Evolutionary conservation across 2,329 filamentous ascomycete genomes (phyloP), one percentile per base, ranked within the genome.

Genomic region (Erysiphe neolycopersici): DNA sequence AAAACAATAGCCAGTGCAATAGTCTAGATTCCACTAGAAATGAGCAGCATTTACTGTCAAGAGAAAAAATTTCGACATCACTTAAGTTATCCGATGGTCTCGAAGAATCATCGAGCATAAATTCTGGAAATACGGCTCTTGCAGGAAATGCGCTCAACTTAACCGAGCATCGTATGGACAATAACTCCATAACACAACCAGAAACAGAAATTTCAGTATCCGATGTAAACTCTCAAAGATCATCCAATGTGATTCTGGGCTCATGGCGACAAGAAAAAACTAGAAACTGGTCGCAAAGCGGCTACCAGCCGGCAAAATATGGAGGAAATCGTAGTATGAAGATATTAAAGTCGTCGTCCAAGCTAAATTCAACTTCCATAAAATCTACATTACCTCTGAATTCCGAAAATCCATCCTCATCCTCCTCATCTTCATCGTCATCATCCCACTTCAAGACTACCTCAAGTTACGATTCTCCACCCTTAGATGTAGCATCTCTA

Each of bases 281-380:
- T 19, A 52, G 53, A 14, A 51, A 41, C 4, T 55, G 64, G 3
- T 59, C 62, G 9, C 57, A 61, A 0, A 63, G 62, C 43, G 64
- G 66, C 5, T 74, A 75, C 22, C 82, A 83, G 55, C 77, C 82
- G 55, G 76, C 76, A 51, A 65, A 76, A 49, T 61, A 73, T 55
- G 65, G 73, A 41, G 60, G 63, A 16, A 32, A 32, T 43, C 71
- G 79, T 42, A 76, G 74, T 42, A 95, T 95, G 79, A 95, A 93
- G 63, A 78, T 94, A 1, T 65, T 95, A 43, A 83, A 84, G 54
- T 76, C 87, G 1, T 69, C 67, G 1, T 69, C 68, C 45, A 89
- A 83, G 57, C 66, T 75, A 18, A 61, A 62, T 22, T 69, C 76
- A 1, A 59, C 61, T 33, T 33, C 32, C 4, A 33, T 14, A 12